Evolutionary conservation across 2,329 filamentous ascomycete genomes (phyloP), one percentile per base, ranked within the genome.

Genomic region (Botryosphaeria dothidea): DNA sequence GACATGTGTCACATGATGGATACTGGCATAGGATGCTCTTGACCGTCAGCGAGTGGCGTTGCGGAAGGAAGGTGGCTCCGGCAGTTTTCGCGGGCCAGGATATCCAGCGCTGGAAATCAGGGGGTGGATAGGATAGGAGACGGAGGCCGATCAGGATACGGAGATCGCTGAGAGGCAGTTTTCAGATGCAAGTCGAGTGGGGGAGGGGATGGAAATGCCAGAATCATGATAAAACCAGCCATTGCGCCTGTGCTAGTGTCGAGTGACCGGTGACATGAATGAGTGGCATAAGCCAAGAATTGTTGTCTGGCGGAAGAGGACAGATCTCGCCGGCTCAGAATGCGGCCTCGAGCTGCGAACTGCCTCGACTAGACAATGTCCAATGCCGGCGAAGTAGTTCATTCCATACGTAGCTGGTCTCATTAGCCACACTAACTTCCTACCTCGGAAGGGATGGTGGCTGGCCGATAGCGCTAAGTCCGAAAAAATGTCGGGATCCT

Each of bases 401-500:
- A 19, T 21, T 52, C 34, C 29, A 46, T 27, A 34, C 43, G 31
- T 17, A 25, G 54, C n/a, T 17, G 56, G 38, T 60, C 41, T 23
- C 41, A 46, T 60, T 25, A 60, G 56, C 56, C 56, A 60, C 56
- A 46, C n/a, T 41, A 15, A 31, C 46, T 51, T 19, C 60, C 25
- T 52, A 36, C 61, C 61, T 64, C 61, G 61, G 61, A 56, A 43
- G 49, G 48, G 41, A 29, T 11, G 9, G 61, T 54, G 41, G 62
- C 38, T 48, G 45, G 11, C 52, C 51, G 38, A 46, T 17, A 56
- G 49, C 48, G 49, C 61, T 56, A 54, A 15, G 36, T 64, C 61
- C 49, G 62, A 64, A 64, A 61, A 64, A 64, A 64, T 58, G 43
- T 64, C 62, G 61, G 58, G 41, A 64, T 64, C 61, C 41, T 54